Base-by-base conservation (phyloP, 2,329 filamentous ascomycete species). In the Stemphylium vesicarium region DNA sequence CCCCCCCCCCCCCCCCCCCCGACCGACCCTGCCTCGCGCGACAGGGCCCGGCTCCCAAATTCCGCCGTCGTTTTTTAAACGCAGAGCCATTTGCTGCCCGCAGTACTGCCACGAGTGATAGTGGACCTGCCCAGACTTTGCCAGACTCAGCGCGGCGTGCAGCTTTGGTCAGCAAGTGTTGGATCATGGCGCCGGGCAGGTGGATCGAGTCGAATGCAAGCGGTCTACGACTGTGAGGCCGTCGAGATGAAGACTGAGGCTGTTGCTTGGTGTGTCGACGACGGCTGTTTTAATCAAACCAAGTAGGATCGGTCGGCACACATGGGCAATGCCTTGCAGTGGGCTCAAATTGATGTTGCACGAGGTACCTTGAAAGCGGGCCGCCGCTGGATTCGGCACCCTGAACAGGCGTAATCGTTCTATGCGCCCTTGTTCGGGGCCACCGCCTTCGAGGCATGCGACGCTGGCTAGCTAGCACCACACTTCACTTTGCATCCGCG, bases 391-490 rank as follows among this genome's bases (percentile, higher is more conserved):
- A 64, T 58, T 65, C 57, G 65, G 62, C 62, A 63, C 52, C 64
- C 62, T 65, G 63, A 64, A 68, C 53, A 57, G 63, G 70, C 66
- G 62, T 66, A 68, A 66, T 70, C 60, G 65, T 65, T 68, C 65
- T 57, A 66, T 70, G 66, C 71, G 70, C 70, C 70, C 66, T 71
- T 65, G 62, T 62, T 64, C 69, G 71, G 69, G 60, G 64, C 65
- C 63, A 70, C 67, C 64, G 69, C 68, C 64, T 53, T 66, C 55
- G 46, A 55, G 55, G 62, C 57, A 70, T 69, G 69, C 66, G 65
- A 44, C 31, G 42, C 18, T 31, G 18, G 24, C 39, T 41, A n/a
- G 42, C 42, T 36, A 13, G 42, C 69, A 71, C 59, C 54, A 56
- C 63, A 57, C 54, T 45, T 54, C 60, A 53, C 60, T 54, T 62